Base-by-base conservation (phyloP, 805 yeast species). In the Dipodascopsis uninucleata region DNA sequence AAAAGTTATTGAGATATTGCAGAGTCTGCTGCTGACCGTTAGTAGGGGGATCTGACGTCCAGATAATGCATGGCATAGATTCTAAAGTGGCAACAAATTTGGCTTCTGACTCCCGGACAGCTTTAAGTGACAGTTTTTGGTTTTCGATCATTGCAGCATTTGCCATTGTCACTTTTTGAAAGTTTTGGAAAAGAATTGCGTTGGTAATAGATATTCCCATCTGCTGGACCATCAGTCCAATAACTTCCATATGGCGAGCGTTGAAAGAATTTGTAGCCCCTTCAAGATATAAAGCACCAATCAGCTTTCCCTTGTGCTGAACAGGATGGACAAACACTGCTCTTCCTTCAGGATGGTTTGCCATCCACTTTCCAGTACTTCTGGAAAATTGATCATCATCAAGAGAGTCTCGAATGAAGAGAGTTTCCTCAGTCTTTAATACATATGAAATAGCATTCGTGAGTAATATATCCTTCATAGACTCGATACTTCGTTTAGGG, bases 121-220 rank as follows among this genome's bases (percentile, higher is more conserved):
- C 47, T 18, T 43, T 34, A 20, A 53, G 31, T 12, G 58, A 50
- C 12, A 49, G 31, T 7, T 50, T 47, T 37, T 55, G 58, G 12
- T 37, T 31, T 35, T 53, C 58, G 28, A 55, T 55, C 51, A 55
- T 47, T 43, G 36, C 36, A 8, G 57, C 51, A 21, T 55, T 55
- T 16, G 58, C 57, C 52, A 45, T 45, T 16, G 58, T 55, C 3
- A 54, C 58, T 26, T 42, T 44, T 17, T 49, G 55, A 9, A 55
- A 38, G 34, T 42, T 50, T 35, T 50, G 43, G 39, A 54, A 55
- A 16, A 55, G 37, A 40, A 41, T 35, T 17, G 58, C 58, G 24
- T 55, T 55, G 8, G 58, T 42, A 10, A 55, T 39, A 12, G 57
- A 52, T n/a, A 51, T 55, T 12, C 54, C 58, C 53, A 55, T 55